phyloP scores from a whole-genome alignment of 2,329 filamentous ascomycete species.

The Penicillium italicum region DNA sequence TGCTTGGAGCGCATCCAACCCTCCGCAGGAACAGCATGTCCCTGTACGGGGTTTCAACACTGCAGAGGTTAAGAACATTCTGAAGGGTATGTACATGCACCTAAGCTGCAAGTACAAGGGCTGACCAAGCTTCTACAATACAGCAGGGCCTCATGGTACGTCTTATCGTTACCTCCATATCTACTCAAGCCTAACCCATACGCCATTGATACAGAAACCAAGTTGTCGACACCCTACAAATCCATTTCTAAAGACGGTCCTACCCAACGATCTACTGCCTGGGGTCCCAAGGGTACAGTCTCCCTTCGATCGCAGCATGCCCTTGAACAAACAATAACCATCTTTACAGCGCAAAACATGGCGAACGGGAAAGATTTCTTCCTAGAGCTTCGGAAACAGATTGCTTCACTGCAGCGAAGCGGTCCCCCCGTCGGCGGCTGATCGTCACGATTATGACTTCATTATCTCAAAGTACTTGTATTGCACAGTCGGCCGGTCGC shows the following conservation, averaged over 20 bases:
- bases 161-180: not conserved
- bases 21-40: slow-evolving; percentile 39
- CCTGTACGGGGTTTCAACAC: slow-evolving; percentile 46
- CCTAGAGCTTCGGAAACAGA: slow-evolving; percentile 48
- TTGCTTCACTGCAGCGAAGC: slow-evolving; percentile 40
- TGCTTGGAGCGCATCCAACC: slow-evolving; percentile 29
- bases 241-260: slow-evolving; percentile 36
- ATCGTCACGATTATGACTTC: slow-evolving; percentile 15
- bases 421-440: slow-evolving; percentile 36
- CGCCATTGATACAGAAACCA: slow-evolving; percentile 28
- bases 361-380: slow-evolving; percentile 50
- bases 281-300: slow-evolving; percentile 45
- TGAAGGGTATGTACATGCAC: slow-evolving; percentile 35
- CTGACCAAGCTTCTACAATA: slow-evolving; percentile 8
- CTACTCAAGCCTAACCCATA: slow-evolving; percentile 2
- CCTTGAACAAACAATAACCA: slow-evolving; percentile 5
- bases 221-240: slow-evolving; percentile 38
- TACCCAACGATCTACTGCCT: slow-evolving; percentile 38
- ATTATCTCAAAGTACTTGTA: slow-evolving; percentile 14
- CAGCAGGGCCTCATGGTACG: slow-evolving; percentile 32
- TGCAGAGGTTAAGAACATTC: slow-evolving; percentile 39
- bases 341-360: slow-evolving; percentile 44
- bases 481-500: slow-evolving; percentile 19
- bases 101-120: not conserved
- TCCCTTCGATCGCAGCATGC: slow-evolving; percentile 4